These are phyloP conservation scores for Pichia terricola DNA, from an alignment of 1,139 yeast genomes.

Conservation along the genomic window DNA sequence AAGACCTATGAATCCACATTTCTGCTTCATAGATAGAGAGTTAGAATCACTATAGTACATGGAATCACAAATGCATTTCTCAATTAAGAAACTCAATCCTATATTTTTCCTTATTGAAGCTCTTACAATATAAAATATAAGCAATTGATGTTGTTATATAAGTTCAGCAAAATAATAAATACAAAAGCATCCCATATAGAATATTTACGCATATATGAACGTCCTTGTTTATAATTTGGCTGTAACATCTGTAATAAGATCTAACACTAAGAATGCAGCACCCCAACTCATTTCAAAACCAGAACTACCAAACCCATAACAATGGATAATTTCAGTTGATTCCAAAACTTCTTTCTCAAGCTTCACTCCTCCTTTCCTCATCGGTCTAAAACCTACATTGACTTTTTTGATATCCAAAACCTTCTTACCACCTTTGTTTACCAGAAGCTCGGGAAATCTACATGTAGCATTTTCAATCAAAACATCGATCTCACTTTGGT, in stretches of 20 bases:
- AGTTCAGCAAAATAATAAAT: too few species aligned
- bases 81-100: too few species aligned
- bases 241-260: conserved; percentile 9
- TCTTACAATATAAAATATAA: too few species aligned
- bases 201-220: too few species aligned
- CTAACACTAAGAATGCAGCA: conserved; percentile 36
- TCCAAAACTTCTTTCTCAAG: conserved; percentile 32
- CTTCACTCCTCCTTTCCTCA: conserved; percentile 49
- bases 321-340: conserved; percentile 37
- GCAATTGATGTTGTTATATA: too few species aligned
- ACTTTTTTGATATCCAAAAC: conserved; percentile 37
- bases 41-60: too few species aligned
- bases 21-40: too few species aligned
- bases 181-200: too few species aligned
- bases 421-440: conserved; percentile 11
- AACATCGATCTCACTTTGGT: conserved; percentile 38
- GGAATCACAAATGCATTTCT: too few species aligned
- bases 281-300: conserved; percentile 66
- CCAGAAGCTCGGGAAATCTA: conserved; percentile 48
- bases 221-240: not conserved
- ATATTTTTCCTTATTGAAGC: too few species aligned
- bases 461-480: conserved; percentile 36
- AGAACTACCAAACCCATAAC: conserved; percentile 69
- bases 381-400: conserved; percentile 70
- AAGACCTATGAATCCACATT: too few species aligned